phyloP scores from a whole-genome alignment of 257 asterid genomes.

The Datura wrightii region DNA sequence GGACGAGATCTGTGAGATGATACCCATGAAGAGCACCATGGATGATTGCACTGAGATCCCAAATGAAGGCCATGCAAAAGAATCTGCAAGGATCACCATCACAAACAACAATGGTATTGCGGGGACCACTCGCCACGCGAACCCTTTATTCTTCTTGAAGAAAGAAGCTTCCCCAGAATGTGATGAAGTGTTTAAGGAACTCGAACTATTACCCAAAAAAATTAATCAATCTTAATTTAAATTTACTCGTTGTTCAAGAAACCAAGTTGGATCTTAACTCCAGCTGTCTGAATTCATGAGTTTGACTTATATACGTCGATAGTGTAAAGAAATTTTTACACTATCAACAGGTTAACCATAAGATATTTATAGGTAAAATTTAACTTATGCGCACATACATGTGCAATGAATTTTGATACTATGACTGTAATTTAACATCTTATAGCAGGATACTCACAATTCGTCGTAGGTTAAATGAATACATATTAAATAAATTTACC shows the following conservation, averaged over 20 bases:
- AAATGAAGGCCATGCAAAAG: slow-evolving; percentile 48
- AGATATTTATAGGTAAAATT: background rate
- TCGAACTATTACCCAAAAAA: slow-evolving; percentile 25
- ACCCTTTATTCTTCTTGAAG: slow-evolving; percentile 55
- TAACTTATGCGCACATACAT: background rate
- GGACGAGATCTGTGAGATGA: slow-evolving; percentile 56
- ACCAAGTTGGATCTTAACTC: background rate
- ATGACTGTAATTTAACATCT: background rate
- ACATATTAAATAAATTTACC: background rate
- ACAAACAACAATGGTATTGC: slow-evolving; percentile 55
- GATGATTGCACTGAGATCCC: slow-evolving; percentile 58
- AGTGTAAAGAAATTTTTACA: background rate
- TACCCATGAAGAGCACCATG: slow-evolving; percentile 55
- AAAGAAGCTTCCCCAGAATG: slow-evolving; percentile 44
- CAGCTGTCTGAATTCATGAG: background rate
- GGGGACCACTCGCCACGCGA: slow-evolving; percentile 46
- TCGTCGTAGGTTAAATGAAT: background rate
- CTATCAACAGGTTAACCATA: background rate
- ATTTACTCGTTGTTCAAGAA: background rate
- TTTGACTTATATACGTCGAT: background rate
- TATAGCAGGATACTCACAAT: background rate
- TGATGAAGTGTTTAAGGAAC: slow-evolving; percentile 48
- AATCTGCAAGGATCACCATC: slow-evolving; percentile 39
- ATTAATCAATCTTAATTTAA: background rate
- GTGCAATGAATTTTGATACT: background rate